A percentile compares a stretch with the other conserved stretches of the same genome.
phyloP scores from a whole-genome alignment of 2,329 filamentous ascomycete genomes.

The Nakataea oryzae region DNA sequence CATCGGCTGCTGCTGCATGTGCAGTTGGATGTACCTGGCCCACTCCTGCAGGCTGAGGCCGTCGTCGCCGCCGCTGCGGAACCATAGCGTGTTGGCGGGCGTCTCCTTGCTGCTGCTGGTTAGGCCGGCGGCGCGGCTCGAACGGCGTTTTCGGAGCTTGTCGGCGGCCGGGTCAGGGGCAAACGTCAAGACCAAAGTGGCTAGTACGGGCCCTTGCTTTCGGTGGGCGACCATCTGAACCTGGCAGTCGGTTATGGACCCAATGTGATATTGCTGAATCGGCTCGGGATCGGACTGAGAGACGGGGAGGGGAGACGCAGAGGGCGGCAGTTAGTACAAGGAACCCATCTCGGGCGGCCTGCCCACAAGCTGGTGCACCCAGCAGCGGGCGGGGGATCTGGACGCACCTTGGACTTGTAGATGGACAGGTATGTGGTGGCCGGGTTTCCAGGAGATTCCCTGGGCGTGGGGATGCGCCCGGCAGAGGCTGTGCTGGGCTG shows the following conservation, averaged over 20 bases:
- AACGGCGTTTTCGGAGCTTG: slow-evolving; percentile 53
- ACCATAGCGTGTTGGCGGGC: slow-evolving; percentile 39
- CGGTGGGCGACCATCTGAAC: slow-evolving; percentile 49
- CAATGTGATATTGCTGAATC: slow-evolving; percentile 40
- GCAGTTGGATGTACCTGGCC: slow-evolving; percentile 38
- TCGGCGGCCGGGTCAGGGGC: slow-evolving; percentile 39
- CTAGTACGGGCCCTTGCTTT: slow-evolving; percentile 48
- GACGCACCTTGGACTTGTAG: slow-evolving; percentile 44
- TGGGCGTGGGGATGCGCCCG: not conserved
- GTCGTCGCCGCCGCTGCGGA: slow-evolving; percentile 42
- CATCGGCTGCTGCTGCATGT: slow-evolving; percentile 29
- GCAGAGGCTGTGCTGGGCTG: slow-evolving; percentile 10
- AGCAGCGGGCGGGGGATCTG: too few relatives aligned
- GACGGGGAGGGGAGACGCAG: too few relatives aligned
- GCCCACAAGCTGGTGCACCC: not conserved
- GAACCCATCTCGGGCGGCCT: not conserved
- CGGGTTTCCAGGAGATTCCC: not conserved
- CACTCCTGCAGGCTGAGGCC: slow-evolving; percentile 44
- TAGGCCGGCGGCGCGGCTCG: slow-evolving; percentile 50
- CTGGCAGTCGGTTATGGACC: slow-evolving; percentile 43
- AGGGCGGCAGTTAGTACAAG: not conserved
- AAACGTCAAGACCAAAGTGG: slow-evolving; percentile 48
- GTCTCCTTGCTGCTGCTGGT: slow-evolving; percentile 38
- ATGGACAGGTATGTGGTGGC: slow-evolving; percentile 35
- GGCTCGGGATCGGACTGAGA: slow-evolving; percentile 42